Conservation (phyloP, 176 grass and related monocot species). For the Aegilops tauschii region DNA sequence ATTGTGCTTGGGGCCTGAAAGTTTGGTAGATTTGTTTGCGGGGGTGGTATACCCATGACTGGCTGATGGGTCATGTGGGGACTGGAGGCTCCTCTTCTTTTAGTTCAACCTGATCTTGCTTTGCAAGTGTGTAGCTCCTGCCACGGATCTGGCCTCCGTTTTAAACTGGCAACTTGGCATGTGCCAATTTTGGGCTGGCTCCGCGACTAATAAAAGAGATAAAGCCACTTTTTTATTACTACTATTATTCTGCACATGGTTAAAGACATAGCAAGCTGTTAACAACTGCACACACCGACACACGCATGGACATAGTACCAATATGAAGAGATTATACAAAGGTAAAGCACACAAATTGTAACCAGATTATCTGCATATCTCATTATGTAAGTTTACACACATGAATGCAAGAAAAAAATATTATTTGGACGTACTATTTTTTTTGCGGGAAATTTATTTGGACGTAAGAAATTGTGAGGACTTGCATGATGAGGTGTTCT, state of each 20-base stretch:
- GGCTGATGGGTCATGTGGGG: neutral
- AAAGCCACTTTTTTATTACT: neutral
- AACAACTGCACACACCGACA: too few species aligned
- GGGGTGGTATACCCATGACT: too few species aligned
- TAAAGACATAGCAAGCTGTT: too few species aligned
- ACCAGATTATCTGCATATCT: neutral
- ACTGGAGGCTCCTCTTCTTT: neutral
- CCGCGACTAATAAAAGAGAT: neutral
- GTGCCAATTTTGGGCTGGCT: too few species aligned
- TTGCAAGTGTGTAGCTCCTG: neutral
- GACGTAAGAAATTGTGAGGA: neutral
- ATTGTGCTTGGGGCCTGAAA: neutral
- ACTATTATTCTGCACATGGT: neutral
- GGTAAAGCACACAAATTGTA: neutral
- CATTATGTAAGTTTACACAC: too few species aligned
- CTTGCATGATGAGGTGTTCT: neutral
- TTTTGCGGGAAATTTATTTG: neutral
- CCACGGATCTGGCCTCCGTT: too few species aligned
- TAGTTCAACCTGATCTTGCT: neutral
- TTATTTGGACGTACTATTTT: neutral
- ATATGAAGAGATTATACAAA: neutral
- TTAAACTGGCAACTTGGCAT: too few species aligned
- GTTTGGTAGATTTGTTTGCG: neutral
- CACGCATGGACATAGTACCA: too few species aligned
- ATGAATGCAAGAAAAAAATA: neutral